A percentile compares a stretch with the other conserved stretches of the same genome.
Evolutionary conservation across 352 stramenopile genomes (phyloP).

Genomic region (Pilasporangium apinafurcum): DNA sequence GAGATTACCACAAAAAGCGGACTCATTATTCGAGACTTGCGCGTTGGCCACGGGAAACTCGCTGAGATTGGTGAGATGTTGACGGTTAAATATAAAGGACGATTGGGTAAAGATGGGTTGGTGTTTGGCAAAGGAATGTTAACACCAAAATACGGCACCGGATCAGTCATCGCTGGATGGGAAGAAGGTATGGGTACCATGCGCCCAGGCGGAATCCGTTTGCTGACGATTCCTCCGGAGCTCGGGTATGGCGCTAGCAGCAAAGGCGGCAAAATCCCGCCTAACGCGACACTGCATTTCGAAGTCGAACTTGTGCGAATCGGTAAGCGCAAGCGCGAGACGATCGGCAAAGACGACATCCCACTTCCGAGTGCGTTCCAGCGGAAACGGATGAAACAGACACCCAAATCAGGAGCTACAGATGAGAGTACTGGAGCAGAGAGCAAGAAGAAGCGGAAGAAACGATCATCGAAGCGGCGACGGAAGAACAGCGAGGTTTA

Average conservation of each 20-base stretch:
- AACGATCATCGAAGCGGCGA: constrained; percentile 32
- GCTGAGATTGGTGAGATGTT: constrained; percentile 53
- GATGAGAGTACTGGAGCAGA: constrained; percentile 14
- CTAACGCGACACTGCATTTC: constrained; percentile 72
- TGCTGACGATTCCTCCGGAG: constrained; percentile 56
- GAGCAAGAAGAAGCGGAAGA: constrained; percentile 30
- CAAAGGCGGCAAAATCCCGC: constrained; percentile 74
- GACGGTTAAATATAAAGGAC: constrained; percentile 65
- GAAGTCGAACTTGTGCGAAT: constrained; percentile 76
- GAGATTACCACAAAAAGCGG: constrained; percentile 58
- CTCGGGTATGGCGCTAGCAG: constrained; percentile 55
- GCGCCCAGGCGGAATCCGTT: constrained; percentile 45
- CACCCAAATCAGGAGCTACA: constrained; percentile 8
- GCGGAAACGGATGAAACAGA: constrained; percentile 54
- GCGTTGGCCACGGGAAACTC: constrained; percentile 45
- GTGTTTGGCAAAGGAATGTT: constrained; percentile 81
- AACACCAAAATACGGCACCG: constrained; percentile 47
- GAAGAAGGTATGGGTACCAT: constrained; percentile 78
- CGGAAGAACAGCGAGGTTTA: constrained; percentile 23
- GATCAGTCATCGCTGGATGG: constrained; percentile 73
- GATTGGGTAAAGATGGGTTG: constrained; percentile 47
- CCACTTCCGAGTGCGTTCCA: constrained; percentile 68
- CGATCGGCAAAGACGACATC: constrained; percentile 50
- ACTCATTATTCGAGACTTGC: constrained; percentile 45
- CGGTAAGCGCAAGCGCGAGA: constrained; percentile 64